phyloP scores from a whole-genome alignment of 176 grass and related monocot species.

The Aegilops longissima region DNA sequence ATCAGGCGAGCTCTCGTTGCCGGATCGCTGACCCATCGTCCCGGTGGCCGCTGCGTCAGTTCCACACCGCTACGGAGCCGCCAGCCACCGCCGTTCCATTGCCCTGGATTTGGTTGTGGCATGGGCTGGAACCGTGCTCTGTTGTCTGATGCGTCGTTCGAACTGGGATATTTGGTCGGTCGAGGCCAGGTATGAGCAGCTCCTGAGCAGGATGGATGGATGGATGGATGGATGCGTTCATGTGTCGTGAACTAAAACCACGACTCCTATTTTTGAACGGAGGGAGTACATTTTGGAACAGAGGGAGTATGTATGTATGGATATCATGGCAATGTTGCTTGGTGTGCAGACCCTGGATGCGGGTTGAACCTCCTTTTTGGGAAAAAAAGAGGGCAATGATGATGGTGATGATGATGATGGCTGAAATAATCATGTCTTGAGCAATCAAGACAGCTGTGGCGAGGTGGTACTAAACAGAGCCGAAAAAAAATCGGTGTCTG shows the following conservation, averaged over 20 bases:
- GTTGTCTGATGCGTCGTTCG: neutral
- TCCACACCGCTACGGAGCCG: neutral
- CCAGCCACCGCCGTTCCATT: conserved; percentile 10
- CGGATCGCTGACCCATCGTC: neutral
- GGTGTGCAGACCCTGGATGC: no score
- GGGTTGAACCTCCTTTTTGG: neutral
- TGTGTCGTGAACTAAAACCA: no score
- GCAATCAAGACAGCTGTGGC: neutral
- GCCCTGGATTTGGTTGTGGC: neutral
- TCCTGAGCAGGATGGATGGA: neutral
- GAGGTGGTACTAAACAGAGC: neutral
- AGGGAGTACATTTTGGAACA: no score
- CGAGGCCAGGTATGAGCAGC: neutral
- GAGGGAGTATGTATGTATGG: neutral
- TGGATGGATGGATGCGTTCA: neutral
- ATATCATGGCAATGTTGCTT: neutral
- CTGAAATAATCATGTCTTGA: neutral
- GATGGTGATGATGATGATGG: neutral
- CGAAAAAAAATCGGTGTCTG: no score
- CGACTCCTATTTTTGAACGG: no score
- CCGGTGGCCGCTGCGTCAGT: neutral
- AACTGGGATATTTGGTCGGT: neutral
- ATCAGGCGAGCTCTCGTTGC: neutral
- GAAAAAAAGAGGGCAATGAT: neutral
- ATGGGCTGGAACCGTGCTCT: neutral